A percentile compares a stretch with the other conserved stretches of the same genome.
Conservation (phyloP, 1,284 basidiomycete species). For the Kwoniella shivajii region DNA sequence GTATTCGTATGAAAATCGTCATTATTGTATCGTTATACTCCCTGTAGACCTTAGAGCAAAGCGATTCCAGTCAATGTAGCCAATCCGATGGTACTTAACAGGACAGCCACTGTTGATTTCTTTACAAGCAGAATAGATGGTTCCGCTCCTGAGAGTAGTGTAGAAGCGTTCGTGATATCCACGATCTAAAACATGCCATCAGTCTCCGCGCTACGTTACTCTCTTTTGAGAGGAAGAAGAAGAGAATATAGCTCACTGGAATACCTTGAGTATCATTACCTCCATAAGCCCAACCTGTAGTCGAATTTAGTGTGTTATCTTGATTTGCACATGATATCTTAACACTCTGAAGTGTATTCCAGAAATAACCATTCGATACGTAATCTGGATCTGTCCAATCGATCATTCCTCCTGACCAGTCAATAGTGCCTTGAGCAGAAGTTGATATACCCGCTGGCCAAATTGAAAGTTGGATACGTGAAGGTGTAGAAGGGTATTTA, state of each 20-base stretch:
- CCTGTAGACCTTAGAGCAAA: background rate
- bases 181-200: slow-evolving; percentile 4
- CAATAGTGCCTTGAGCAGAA: slow-evolving; percentile 66
- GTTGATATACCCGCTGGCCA: slow-evolving; percentile 74
- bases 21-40: no score
- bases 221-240: background rate
- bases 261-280: slow-evolving; percentile 29
- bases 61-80: background rate
- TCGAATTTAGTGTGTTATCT: slow-evolving; percentile 3
- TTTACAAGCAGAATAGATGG: background rate
- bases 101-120: background rate
- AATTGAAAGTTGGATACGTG: slow-evolving; percentile 73
- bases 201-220: background rate
- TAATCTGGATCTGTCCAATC: slow-evolving; percentile 77
- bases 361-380: slow-evolving; percentile 53
- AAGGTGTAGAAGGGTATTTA: slow-evolving; percentile 73
- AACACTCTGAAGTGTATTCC: slow-evolving; percentile 42
- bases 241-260: slow-evolving; percentile 28
- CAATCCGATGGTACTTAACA: background rate
- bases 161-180: slow-evolving; percentile 12
- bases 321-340: slow-evolving; percentile 35
- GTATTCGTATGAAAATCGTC: no score
- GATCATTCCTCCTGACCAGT: slow-evolving; percentile 78
- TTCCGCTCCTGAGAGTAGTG: slow-evolving; percentile 8
- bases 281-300: slow-evolving; percentile 40